Evolutionary conservation across 2,329 filamentous ascomycete genomes (phyloP).

Genomic region (Calonectria naviculata): DNA sequence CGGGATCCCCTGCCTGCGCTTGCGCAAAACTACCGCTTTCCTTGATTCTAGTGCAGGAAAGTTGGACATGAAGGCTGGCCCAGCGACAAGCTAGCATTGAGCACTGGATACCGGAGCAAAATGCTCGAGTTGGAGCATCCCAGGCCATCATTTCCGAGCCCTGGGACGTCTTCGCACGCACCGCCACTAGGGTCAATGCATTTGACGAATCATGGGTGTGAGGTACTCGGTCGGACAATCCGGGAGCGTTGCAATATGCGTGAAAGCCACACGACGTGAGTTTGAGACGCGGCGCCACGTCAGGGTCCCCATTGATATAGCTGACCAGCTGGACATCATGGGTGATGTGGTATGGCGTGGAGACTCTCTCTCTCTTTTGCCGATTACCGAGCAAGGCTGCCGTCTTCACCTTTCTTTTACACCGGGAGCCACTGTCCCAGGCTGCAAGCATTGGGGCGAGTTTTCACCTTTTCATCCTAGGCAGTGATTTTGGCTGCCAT

Average conservation of each 20-base stretch:
- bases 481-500: not conserved
- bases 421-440: constrained; percentile 4
- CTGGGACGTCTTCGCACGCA: constrained; percentile 5
- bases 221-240: not conserved
- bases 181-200: constrained; percentile 5
- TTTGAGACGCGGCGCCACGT: constrained; percentile 9
- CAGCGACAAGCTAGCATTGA: not conserved
- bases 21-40: constrained; percentile 9
- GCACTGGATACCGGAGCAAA: not conserved
- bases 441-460: not conserved
- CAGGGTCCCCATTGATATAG: not conserved
- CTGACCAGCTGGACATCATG: constrained; percentile 27
- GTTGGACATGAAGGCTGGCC: not conserved
- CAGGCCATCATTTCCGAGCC: constrained; percentile 12
- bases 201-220: not conserved
- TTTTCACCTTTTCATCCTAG: not conserved
- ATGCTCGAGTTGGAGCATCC: not conserved
- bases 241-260: constrained; percentile 6
- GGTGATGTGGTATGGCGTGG: constrained; percentile 25
- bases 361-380: constrained; percentile 7
- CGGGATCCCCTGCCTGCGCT: constrained; percentile 2
- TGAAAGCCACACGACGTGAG: constrained; percentile 7
- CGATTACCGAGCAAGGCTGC: constrained; percentile 15
- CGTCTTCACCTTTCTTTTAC: constrained; percentile 12
- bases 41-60: constrained; percentile 17